Evolutionary conservation across 345 rosid genomes (phyloP).

Genomic region (Salix koriyanagi): DNA sequence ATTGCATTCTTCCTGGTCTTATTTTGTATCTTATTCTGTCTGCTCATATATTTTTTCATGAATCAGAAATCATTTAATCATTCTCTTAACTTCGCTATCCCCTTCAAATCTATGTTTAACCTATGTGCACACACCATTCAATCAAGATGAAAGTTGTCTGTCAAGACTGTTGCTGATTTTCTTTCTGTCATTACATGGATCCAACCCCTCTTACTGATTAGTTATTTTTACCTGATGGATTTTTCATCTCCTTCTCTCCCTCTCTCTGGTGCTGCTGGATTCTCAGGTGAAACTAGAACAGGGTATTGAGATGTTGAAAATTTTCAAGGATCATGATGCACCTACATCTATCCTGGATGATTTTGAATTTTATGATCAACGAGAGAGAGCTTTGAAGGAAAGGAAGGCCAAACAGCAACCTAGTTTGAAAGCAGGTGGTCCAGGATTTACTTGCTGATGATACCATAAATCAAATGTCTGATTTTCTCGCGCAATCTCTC

Average conservation of each 20-base stretch:
- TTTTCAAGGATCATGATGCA: constrained; percentile 55
- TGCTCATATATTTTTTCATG: background rate
- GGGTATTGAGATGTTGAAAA: constrained; percentile 63
- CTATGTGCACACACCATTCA: background rate
- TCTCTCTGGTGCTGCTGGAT: background rate
- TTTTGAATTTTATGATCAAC: constrained; percentile 53
- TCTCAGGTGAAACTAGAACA: constrained; percentile 59
- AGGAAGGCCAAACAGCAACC: constrained; percentile 36
- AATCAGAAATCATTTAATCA: background rate
- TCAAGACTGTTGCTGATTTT: background rate
- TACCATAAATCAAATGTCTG: constrained; percentile 39
- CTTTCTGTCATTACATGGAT: background rate
- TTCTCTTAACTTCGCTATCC: background rate
- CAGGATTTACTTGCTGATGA: constrained; percentile 23
- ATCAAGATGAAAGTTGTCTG: background rate
- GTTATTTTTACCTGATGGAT: background rate
- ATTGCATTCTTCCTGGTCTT: background rate
- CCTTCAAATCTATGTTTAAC: background rate
- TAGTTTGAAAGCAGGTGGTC: constrained; percentile 14
- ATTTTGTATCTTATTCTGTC: background rate
- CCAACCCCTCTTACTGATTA: background rate
- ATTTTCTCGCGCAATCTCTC: constrained; percentile 28
- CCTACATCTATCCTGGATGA: constrained; percentile 59
- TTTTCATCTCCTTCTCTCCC: background rate
- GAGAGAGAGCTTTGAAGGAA: constrained; percentile 48